phyloP scores from a whole-genome alignment of 352 stramenopile genomes.

The Phytophthora macrochlamydospora region DNA sequence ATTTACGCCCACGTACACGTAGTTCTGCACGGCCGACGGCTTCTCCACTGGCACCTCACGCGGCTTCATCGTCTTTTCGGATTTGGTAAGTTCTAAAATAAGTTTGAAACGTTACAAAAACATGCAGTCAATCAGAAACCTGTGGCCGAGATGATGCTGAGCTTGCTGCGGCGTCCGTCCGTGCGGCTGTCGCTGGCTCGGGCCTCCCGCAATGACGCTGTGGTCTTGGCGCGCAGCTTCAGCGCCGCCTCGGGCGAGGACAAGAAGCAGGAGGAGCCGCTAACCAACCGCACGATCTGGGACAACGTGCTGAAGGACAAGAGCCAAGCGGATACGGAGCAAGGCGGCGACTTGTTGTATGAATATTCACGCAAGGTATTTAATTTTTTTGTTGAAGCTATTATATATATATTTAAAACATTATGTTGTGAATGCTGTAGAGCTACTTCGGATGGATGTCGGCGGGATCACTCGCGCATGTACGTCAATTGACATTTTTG shows the following conservation, averaged over 20 bases:
- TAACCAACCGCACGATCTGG: conserved; percentile 80
- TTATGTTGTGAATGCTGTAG: conserved; percentile 32
- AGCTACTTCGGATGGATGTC: conserved; percentile 85
- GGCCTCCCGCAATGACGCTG: conserved; percentile 7
- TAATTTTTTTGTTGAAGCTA: neutral
- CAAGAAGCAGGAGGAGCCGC: conserved; percentile 39
- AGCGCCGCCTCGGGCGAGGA: conserved; percentile 31
- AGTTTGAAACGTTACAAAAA: neutral
- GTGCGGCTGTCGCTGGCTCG: conserved; percentile 17
- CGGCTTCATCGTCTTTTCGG: conserved; percentile 16
- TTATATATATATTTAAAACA: neutral
- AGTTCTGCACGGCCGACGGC: conserved; percentile 58
- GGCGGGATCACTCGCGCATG: conserved; percentile 76
- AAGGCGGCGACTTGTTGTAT: conserved; percentile 80
- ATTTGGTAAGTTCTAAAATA: neutral
- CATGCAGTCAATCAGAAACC: neutral
- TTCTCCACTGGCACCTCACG: conserved; percentile 63
- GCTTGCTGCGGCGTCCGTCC: conserved; percentile 30
- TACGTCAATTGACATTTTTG: conserved; percentile 22
- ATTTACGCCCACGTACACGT: conserved; percentile 40
- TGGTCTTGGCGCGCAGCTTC: conserved; percentile 31
- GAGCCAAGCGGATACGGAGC: conserved; percentile 48
- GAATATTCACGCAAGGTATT: conserved; percentile 83
- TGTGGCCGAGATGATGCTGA: conserved; percentile 34
- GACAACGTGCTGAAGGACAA: conserved; percentile 68